Base-by-base conservation (phyloP, 768 basidiomycete species). In the Harrya chromipes region DNA sequence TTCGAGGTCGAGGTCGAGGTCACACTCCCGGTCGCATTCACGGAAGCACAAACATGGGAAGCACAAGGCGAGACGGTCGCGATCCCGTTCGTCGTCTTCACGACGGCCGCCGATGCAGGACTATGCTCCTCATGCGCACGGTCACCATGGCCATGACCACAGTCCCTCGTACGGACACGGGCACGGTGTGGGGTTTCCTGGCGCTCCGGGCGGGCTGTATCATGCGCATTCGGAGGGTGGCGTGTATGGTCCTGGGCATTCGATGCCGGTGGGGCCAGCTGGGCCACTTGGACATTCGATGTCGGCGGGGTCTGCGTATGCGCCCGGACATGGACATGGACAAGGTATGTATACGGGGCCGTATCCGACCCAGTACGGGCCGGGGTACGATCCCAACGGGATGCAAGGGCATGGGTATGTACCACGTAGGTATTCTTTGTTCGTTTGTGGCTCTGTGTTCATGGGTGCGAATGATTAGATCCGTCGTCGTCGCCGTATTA, bases 381-480 rank as follows among this genome's bases (percentile, higher is more conserved):
- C 19, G 16, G 38, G 41, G n/a, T 49, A 24, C 13, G 44, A 34
- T 4, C 29, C 33, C 33, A 29, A 13, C 12, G 33, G 35, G 1
- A 44, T n/a, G 17, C 33, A 19, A 17, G 51, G 44, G 1, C 36
- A 59, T 38, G 54, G 58, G 20, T 61, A 57, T 41, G 9, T 68
- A 20, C 67, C 67, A 50, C 67, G 77, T 78, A 63, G 56, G 71
- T 70, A 47, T 45, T 23, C 23, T 49, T 26, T 9, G 6, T 29
- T 17, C 10, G 14, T 16, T 14, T 33, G 14, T 33, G 29, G 8
- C 24, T 10, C 26, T 23, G 9, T 40, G 23, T 16, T 19, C 4
- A 24, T 11, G n/a, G 13, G 14, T 33, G 5, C 12, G 38, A 27
- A 12, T 6, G 20, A 23, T 9, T 13, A 27, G 40, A 47, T 45